phyloP scores from a whole-genome alignment of 2,329 filamentous ascomycete genomes.

The Sporothrix schenckii region DNA sequence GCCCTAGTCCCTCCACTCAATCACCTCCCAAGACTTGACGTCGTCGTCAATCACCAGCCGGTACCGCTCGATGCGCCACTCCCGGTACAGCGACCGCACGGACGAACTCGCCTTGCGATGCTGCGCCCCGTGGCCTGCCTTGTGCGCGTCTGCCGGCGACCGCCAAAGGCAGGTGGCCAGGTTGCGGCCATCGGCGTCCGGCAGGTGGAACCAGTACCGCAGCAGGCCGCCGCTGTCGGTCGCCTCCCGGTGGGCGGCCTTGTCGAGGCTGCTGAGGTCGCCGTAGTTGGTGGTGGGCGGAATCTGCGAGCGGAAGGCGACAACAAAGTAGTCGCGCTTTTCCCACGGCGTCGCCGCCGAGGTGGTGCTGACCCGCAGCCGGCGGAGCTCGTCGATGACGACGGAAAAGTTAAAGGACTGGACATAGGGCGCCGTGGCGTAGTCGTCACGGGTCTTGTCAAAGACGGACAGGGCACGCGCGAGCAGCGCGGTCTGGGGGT shows the following conservation, averaged over 20 bases:
- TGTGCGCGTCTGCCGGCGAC: slow-evolving; percentile 60
- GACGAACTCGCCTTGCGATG: slow-evolving; percentile 67
- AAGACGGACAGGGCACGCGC: slow-evolving; percentile 71
- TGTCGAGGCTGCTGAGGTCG: slow-evolving; percentile 72
- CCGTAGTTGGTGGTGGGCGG: slow-evolving; percentile 67
- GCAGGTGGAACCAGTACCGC: slow-evolving; percentile 87
- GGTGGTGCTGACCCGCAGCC: slow-evolving; percentile 48
- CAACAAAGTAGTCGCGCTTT: slow-evolving; percentile 73
- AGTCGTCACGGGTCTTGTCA: slow-evolving; percentile 65
- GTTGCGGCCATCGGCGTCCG: slow-evolving; percentile 71
- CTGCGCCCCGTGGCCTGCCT: slow-evolving; percentile 62
- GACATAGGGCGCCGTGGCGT: slow-evolving; percentile 73
- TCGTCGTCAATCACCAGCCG: slow-evolving; percentile 69
- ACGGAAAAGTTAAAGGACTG: slow-evolving; percentile 76
- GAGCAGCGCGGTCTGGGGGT: slow-evolving; percentile 67
- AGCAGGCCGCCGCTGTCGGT: slow-evolving; percentile 77
- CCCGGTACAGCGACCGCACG: slow-evolving; percentile 64
- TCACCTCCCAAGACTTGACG: slow-evolving; percentile 64
- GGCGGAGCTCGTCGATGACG: slow-evolving; percentile 61
- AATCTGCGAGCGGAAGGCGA: slow-evolving; percentile 78
- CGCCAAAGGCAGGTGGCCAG: slow-evolving; percentile 78
- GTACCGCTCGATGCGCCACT: slow-evolving; percentile 71
- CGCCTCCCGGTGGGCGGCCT: slow-evolving; percentile 78
- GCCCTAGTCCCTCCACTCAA: slow-evolving; percentile 33
- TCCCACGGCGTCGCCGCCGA: slow-evolving; percentile 52